Evolutionary conservation across 257 asterid species (phyloP), one percentile per base, ranked within the genome.

Genomic region (Ocimum tenuiflorum): DNA sequence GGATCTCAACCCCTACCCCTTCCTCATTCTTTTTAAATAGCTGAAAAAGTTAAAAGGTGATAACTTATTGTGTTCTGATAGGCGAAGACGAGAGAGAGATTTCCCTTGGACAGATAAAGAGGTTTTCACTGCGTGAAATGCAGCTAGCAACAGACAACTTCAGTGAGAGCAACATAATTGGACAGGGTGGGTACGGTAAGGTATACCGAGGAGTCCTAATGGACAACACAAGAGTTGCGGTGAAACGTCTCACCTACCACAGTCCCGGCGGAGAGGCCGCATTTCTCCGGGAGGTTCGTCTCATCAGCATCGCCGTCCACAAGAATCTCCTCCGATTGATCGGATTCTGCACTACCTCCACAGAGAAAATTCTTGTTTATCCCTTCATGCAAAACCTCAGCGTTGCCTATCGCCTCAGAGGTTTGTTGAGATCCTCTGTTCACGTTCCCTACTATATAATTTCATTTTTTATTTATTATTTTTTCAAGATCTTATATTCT

Each of bases 241-340:
- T 86, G 27, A 91, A 91, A 67, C 89, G 96, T 23, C 86, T 91
- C 27, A 83, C 74, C 80, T 83, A 86, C 35, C 79, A 78, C 42
- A 88, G 86, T 67, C 92, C 91, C 2, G 96, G 96, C 47, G 98
- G 98, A 31, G 98, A 83, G 78, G 96, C 88, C 13, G 96, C 98
- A 3, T 91, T 91, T 73, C 72, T 85, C 2, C 70, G 95, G 58
- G 98, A 91, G 77, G 82, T 91, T 63, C 84, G 84, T 41, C 56
- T 91, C 74, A 91, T 88, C 53, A 91, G 96, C 68, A 88, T 85
- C 48, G 98, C 98, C 6, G 91, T 83, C 31, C 97, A 88, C 80
- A 82, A 80, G 71, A 91, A 91, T 78, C 77, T 91, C 61, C 95
- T 91, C 41, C 86, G 89, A 0, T 68, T 91, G 67, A 83, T 88